A percentile compares a stretch with the other conserved stretches of the same genome.
Evolutionary conservation across 768 basidiomycete genomes (phyloP).

Genomic region (Psilocybe subaeruginosa): DNA sequence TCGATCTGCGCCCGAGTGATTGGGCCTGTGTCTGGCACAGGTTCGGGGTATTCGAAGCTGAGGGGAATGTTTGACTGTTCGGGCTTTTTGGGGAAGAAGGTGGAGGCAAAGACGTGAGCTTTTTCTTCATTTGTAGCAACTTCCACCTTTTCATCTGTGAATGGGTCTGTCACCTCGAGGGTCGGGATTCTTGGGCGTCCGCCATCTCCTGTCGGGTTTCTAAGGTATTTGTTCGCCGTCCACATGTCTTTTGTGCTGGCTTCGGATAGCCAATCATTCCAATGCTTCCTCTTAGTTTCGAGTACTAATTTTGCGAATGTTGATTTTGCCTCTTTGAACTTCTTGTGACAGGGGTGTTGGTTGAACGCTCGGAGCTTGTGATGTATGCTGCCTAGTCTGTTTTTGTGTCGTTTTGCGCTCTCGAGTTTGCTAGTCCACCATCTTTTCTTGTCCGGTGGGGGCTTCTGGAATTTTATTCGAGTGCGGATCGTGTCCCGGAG

Average conservation of each 20-base stretch:
- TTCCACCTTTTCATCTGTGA: constrained; percentile 11
- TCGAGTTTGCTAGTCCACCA: constrained; percentile 31
- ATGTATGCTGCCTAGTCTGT: constrained; percentile 14
- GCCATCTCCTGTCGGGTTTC: constrained; percentile 19
- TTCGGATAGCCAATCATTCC: constrained; percentile 28
- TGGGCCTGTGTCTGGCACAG: constrained; percentile 1
- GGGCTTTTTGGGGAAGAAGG: constrained; percentile 18
- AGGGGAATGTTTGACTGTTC: not conserved
- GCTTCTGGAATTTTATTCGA: not conserved
- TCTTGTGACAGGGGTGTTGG: constrained; percentile 26
- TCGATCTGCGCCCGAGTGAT: constrained; percentile 10
- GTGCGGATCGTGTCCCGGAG: constrained; percentile 12
- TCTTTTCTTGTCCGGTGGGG: constrained; percentile 9
- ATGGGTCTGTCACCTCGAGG: constrained; percentile 13
- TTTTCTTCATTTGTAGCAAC: constrained; percentile 13
- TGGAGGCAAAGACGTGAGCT: constrained; percentile 2
- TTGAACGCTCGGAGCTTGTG: not conserved
- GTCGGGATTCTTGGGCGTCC: constrained; percentile 24
- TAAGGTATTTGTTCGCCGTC: constrained; percentile 24
- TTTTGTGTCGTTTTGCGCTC: constrained; percentile 9
- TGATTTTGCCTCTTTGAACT: constrained; percentile 7
- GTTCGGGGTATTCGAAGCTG: constrained; percentile 2
- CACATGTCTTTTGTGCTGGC: constrained; percentile 9
- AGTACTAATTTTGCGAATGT: constrained; percentile 17
- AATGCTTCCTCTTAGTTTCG: constrained; percentile 25